A percentile compares a stretch with the other conserved stretches of the same genome.
Evolutionary conservation across 306 rosid species (phyloP).

Genomic region (Corylus americana): DNA sequence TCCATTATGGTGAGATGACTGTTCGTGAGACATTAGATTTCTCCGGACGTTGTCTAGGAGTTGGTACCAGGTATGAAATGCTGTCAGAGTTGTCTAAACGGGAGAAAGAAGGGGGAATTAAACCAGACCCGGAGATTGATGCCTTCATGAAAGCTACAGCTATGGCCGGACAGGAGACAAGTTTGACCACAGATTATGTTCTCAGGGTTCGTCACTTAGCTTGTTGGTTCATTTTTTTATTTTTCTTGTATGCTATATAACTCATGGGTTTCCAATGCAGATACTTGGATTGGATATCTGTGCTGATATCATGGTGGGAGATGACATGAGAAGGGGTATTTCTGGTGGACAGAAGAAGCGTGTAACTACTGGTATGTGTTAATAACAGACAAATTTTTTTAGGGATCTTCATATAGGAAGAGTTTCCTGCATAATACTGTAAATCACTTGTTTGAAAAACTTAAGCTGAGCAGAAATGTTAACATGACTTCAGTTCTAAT

Average conservation of each 20-base stretch:
- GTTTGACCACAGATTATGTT: conserved; percentile 62
- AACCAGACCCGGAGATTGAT: conserved; percentile 75
- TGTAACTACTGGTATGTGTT: conserved; percentile 51
- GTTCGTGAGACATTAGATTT: conserved; percentile 76
- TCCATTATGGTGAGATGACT: conserved; percentile 72
- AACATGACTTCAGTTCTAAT: too few relatives aligned
- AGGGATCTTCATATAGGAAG: not conserved
- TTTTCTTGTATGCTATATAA: not conserved
- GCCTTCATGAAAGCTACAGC: conserved; percentile 77
- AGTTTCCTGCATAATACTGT: too few relatives aligned
- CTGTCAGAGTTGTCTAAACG: conserved; percentile 60
- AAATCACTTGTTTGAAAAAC: too few relatives aligned
- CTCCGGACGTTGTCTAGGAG: conserved; percentile 72
- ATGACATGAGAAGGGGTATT: conserved; percentile 60
- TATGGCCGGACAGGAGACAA: conserved; percentile 56
- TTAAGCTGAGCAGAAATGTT: too few relatives aligned
- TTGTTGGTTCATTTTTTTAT: not conserved
- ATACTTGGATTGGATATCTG: conserved; percentile 62
- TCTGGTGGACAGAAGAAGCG: conserved; percentile 71
- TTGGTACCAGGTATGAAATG: conserved; percentile 68
- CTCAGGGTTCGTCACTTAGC: conserved; percentile 39
- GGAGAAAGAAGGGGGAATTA: conserved; percentile 63
- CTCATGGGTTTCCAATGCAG: conserved; percentile 21
- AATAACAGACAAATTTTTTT: not conserved
- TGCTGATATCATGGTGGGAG: conserved; percentile 54